Evolutionary conservation across 179 eudicot genomes (phyloP), one percentile per base, ranked within the genome.

Genomic region (Spergularia azorica): DNA sequence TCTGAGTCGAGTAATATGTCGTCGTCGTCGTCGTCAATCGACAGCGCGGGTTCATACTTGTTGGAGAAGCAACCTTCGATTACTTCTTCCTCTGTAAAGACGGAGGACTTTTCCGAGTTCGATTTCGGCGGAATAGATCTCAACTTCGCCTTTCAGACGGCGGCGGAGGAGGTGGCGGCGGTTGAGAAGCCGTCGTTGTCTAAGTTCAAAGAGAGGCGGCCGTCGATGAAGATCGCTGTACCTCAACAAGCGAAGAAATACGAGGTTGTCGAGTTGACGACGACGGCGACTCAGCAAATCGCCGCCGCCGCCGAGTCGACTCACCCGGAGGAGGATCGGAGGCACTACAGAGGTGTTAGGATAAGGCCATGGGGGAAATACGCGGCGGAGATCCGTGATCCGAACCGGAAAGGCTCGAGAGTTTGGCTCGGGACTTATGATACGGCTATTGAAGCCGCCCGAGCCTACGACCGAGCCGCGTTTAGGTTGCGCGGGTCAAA

Each of bases 381-480:
- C 76, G 94, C 94, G 9, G 88, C 94, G 6, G 94, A 90, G 79
- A 90, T 90, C 63, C 83, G 94, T 9, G 92, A 90, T 71, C 92
- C 94, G 21, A 88, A 87, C 59, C 72, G 80, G n/a, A 82, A 86
- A 0, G 94, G 92, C 8, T 83, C 88, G 0, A 79, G 94, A 59
- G 84, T 90, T 5, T 90, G 94, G 94, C 86, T 90, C 14, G 94
- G 94, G 52, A 88, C 94, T 1, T 90, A 79, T 58, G 90, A 88
- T 39, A 81, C 88, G 0, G 87, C 89, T 0, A 65, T 89, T 1
- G 92, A 90, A 36, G 94, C 92, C 1, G 94, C 92, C n/a, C 82
- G 78, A 66, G 94, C 94, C 5, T 90, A 88, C 68, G 94, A 90
- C 11, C 74, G 84, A 58, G 94, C 94, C 7, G 94, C 94, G 13